A percentile compares a stretch with the other conserved stretches of the same genome.
Conservation (phyloP, 1,139 yeast species). For the Pneumocystis jirovecii region DNA sequence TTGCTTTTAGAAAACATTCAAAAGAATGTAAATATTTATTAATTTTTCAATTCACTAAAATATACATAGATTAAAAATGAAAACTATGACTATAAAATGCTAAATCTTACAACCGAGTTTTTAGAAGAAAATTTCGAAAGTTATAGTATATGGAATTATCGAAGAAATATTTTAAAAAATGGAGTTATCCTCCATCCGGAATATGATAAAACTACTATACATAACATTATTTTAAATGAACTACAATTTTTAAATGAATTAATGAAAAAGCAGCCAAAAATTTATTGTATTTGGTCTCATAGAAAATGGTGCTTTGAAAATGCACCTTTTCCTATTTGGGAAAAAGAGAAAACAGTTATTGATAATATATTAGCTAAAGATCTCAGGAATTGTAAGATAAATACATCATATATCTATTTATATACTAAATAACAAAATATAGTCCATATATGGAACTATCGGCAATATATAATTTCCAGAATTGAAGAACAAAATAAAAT, state of each 20-base stretch:
- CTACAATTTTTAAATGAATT: constrained; percentile 44
- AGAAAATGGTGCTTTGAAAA: constrained; percentile 64
- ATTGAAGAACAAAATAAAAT: constrained; percentile 29
- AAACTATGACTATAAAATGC: constrained; percentile 29
- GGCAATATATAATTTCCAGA: constrained; percentile 51
- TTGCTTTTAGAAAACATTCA: background rate
- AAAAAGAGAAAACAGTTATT: constrained; percentile 51
- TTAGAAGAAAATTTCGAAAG: constrained; percentile 67
- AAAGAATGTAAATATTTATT: background rate
- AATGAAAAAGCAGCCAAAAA: constrained; percentile 61
- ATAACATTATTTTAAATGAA: constrained; percentile 40
- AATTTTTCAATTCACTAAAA: background rate
- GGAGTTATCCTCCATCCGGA: constrained; percentile 22
- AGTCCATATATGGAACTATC: constrained; percentile 86
- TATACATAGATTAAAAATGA: constrained; percentile 22
- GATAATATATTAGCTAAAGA: constrained; percentile 55
- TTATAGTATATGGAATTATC: constrained; percentile 78
- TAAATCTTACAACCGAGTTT: constrained; percentile 42
- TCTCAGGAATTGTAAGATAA: constrained; percentile 43
- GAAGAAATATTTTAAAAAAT: constrained; percentile 50
- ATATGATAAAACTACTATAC: constrained; percentile 13
- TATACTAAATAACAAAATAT: background rate
- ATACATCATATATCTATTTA: background rate
- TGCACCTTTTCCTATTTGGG: constrained; percentile 47
- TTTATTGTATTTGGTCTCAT: constrained; percentile 95